Evolutionary conservation across 164 flowering plant species (phyloP).

Genomic region (Dillenia turbinata): DNA sequence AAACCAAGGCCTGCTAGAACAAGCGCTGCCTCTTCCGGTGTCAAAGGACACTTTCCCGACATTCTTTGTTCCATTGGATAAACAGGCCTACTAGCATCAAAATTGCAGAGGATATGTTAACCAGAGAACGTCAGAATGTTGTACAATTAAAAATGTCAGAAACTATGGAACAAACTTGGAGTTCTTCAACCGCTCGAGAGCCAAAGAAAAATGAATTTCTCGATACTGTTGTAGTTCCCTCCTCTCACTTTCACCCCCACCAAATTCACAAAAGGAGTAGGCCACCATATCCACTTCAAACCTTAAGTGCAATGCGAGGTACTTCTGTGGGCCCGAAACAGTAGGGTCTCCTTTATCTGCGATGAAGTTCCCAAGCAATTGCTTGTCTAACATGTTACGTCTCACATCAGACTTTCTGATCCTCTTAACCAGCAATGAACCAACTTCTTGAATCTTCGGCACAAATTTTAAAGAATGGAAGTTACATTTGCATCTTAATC

Average conservation of each 20-base stretch:
- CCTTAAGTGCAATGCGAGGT: conserved; percentile 90
- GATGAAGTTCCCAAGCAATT: conserved; percentile 68
- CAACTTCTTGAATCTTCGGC: conserved; percentile 72
- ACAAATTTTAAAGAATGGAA: conserved; percentile 90
- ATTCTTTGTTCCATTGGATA: conserved; percentile 60
- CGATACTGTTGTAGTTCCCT: conserved; percentile 82
- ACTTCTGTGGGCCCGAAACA: conserved; percentile 35
- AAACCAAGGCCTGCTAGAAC: conserved; percentile 82
- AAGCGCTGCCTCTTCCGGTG: conserved; percentile 97
- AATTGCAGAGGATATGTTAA: neutral
- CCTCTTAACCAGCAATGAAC: conserved; percentile 66
- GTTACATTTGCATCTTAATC: conserved; percentile 91
- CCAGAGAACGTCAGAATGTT: no score
- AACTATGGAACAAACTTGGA: conserved; percentile 37
- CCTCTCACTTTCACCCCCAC: conserved; percentile 79
- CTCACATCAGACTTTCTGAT: conserved; percentile 46
- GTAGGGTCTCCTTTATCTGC: conserved; percentile 19
- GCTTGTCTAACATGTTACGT: conserved; percentile 47
- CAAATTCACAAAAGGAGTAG: conserved; percentile 90
- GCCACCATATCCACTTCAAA: conserved; percentile 98
- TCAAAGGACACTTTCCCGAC: conserved; percentile 83
- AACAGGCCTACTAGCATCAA: conserved; percentile 43
- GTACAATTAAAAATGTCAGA: neutral
- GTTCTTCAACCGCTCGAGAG: conserved; percentile 60
- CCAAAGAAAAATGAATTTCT: conserved; percentile 75